A percentile compares a stretch with the other conserved stretches of the same genome.
Conservation (phyloP, 1,284 basidiomycete genomes). For the Cryptococcus sp. region DNA sequence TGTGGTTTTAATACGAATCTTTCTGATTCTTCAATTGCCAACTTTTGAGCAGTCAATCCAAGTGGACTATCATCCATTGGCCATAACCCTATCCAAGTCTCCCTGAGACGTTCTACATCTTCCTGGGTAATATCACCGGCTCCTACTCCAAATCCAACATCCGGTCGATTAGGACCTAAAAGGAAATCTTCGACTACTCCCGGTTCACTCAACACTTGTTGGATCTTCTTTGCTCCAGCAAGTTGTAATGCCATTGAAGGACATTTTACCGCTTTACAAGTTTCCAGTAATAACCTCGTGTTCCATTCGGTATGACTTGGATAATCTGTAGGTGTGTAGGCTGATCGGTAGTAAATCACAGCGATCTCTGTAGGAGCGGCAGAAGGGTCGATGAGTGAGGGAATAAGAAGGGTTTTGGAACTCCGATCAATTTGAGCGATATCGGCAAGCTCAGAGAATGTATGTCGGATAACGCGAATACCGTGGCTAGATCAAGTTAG, state of each 20-base stretch:
- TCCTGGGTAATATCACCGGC: slow-evolving; percentile 44
- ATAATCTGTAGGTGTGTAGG: slow-evolving; percentile 83
- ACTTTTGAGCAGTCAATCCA: slow-evolving; percentile 52
- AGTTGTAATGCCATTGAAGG: slow-evolving; percentile 87
- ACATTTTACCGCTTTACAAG: slow-evolving; percentile 83
- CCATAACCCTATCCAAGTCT: slow-evolving; percentile 78
- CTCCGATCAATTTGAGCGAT: slow-evolving; percentile 54
- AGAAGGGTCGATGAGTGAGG: slow-evolving; percentile 40
- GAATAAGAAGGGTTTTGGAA: slow-evolving; percentile 50
- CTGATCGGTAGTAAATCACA: slow-evolving; percentile 79
- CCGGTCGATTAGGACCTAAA: slow-evolving; percentile 27
- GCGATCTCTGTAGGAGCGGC: slow-evolving; percentile 61
- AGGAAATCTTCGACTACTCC: slow-evolving; percentile 72
- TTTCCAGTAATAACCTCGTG: slow-evolving; percentile 71
- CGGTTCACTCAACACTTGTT: slow-evolving; percentile 75
- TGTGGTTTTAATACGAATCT: slow-evolving; percentile 89
- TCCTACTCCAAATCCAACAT: slow-evolving; percentile 45
- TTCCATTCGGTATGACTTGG: slow-evolving; percentile 60
- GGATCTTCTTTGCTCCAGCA: slow-evolving; percentile 93
- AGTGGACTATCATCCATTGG: slow-evolving; percentile 48
- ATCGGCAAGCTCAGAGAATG: slow-evolving; percentile 62
- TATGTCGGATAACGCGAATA: slow-evolving; percentile 68
- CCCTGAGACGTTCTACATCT: slow-evolving; percentile 56
- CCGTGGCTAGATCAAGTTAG: slow-evolving; percentile 59
- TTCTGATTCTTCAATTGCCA: slow-evolving; percentile 56